Percentiles rank a stretch among this genome's conserved stretches.
Evolutionary conservation across 2,329 filamentous ascomycete genomes (phyloP).

Genomic region (Rhinocladiella similis): DNA sequence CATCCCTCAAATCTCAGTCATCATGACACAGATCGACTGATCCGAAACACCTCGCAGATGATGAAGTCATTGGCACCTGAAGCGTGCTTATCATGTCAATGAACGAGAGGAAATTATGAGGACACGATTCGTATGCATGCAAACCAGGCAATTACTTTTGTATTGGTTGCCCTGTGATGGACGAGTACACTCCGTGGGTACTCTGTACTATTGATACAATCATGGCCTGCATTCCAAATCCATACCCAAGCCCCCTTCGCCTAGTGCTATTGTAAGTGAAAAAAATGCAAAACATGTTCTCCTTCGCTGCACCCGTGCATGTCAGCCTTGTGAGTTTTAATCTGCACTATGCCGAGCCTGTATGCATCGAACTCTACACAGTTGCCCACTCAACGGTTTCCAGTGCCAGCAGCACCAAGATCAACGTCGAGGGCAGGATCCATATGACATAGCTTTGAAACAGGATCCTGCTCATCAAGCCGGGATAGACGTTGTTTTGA

Average conservation of each 20-base stretch:
- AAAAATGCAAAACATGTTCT: too few species aligned
- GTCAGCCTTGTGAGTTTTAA: background rate
- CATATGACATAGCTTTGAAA: slow-evolving; percentile 98
- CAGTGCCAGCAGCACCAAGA: slow-evolving; percentile 86
- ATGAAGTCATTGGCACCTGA: slow-evolving; percentile 14
- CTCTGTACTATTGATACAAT: background rate
- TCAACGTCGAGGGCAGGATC: slow-evolving; percentile 90
- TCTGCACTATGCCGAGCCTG: background rate
- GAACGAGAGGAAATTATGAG: too few species aligned
- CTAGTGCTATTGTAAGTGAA: too few species aligned
- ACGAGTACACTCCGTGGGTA: too few species aligned
- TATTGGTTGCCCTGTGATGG: too few species aligned
- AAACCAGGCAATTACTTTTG: too few species aligned
- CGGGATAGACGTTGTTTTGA: slow-evolving; percentile 94
- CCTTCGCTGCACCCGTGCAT: background rate
- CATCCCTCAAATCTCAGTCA: background rate
- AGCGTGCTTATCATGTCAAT: too few species aligned
- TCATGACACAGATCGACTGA: background rate
- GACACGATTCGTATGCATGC: too few species aligned
- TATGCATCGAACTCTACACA: background rate
- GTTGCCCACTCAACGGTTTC: slow-evolving; percentile 88
- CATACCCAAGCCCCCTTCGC: too few species aligned
- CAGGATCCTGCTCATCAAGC: slow-evolving; percentile 86
- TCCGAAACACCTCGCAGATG: background rate
- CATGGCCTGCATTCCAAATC: background rate